Evolutionary conservation across 352 stramenopile species (phyloP).

Genomic region (Pythium coloratum): DNA sequence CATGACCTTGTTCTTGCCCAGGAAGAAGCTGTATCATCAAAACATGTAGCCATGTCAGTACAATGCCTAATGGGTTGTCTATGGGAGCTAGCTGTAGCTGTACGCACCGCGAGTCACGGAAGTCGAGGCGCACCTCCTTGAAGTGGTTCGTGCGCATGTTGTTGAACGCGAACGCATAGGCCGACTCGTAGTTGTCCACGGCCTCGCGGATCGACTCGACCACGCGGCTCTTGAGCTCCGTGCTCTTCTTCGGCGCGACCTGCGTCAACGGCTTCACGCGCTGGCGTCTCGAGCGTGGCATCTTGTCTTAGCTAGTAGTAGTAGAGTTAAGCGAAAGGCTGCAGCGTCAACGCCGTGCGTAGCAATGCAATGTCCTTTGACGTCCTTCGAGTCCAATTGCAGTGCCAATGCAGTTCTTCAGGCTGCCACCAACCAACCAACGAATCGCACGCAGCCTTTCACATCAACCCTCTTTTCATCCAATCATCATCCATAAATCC

Average conservation of each 20-base stretch:
- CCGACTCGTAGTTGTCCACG: constrained; percentile 91
- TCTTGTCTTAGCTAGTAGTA: constrained; percentile 26
- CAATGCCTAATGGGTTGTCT: not conserved
- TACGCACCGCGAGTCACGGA: constrained; percentile 88
- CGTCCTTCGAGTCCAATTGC: not conserved
- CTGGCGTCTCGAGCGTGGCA: constrained; percentile 89
- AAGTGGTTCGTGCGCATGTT: constrained; percentile 99
- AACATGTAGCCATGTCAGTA: constrained; percentile 4
- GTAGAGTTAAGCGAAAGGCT: not conserved
- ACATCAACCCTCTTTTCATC: constrained; percentile 32
- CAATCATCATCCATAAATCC: constrained; percentile 28
- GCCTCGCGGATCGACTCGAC: constrained; percentile 93
- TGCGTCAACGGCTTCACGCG: constrained; percentile 93
- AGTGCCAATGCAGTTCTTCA: constrained; percentile 13
- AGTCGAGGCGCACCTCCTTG: constrained; percentile 97
- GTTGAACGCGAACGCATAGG: constrained; percentile 97
- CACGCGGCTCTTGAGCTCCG: constrained; percentile 94
- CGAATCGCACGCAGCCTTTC: constrained; percentile 19
- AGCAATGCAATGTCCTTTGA: constrained; percentile 6
- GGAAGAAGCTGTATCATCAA: constrained; percentile 90
- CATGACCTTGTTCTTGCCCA: constrained; percentile 99
- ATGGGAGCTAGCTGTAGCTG: not conserved
- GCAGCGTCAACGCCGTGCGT: not conserved
- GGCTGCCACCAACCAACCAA: constrained; percentile 57
- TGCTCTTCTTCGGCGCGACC: constrained; percentile 94